Conservation (phyloP, 441 rosid species). For the Erodium moschatum region DNA sequence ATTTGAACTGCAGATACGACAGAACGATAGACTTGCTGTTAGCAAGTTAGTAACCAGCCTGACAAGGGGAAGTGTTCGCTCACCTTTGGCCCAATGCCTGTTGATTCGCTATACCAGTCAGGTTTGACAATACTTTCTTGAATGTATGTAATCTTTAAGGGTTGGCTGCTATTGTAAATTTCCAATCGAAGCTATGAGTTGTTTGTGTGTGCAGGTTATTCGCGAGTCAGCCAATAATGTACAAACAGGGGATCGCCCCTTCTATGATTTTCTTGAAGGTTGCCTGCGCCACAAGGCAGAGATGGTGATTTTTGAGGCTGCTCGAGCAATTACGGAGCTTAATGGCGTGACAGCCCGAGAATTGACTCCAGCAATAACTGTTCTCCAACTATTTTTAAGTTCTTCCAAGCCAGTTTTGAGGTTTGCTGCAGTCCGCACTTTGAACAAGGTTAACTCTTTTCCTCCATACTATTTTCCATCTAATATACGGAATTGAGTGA, state of each 20-base stretch:
- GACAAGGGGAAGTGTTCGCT: conserved; percentile 92
- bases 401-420: conserved; percentile 91
- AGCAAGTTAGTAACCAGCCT: conserved; percentile 89
- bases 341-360: conserved; percentile 81
- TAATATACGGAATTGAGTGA: neutral
- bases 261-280: conserved; percentile 90
- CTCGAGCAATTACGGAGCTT: conserved; percentile 96
- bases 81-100: conserved; percentile 93
- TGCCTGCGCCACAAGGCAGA: conserved; percentile 94
- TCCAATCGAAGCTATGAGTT: neutral
- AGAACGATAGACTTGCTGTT: conserved; percentile 91
- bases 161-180: neutral
- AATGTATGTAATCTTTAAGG: neutral
- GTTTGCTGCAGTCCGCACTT: conserved; percentile 96
- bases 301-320: conserved; percentile 98
- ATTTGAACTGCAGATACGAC: conserved; percentile 59
- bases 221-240: conserved; percentile 64
- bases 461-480: conserved; percentile 3
- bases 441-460: conserved; percentile 64
- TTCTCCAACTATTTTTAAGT: conserved; percentile 90
- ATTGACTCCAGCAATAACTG: conserved; percentile 95
- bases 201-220: conserved; percentile 48
- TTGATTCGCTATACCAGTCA: conserved; percentile 90
- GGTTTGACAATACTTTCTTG: conserved; percentile 30
- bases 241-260: conserved; percentile 87